Percentiles rank a stretch among this genome's conserved stretches.
phyloP scores from a whole-genome alignment of 768 basidiomycete genomes.

The Pisolithus albus region DNA sequence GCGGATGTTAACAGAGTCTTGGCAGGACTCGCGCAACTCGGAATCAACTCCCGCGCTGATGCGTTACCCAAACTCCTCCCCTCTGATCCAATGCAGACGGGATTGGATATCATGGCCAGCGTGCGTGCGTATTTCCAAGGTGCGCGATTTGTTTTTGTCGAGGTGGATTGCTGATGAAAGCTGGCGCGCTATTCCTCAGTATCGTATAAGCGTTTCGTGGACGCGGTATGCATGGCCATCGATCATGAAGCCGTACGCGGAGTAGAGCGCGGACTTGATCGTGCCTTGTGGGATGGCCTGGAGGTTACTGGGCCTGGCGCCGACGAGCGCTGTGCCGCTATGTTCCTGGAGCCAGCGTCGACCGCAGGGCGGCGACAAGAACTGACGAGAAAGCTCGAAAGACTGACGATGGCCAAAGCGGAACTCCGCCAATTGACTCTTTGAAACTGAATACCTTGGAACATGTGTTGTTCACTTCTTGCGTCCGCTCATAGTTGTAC shows the following conservation, averaged over 20 bases:
- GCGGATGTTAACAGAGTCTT: slow-evolving; percentile 27
- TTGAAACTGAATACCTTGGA: not conserved
- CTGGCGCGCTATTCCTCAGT: slow-evolving; percentile 27
- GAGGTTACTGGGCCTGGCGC: slow-evolving; percentile 46
- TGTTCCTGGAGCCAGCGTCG: slow-evolving; percentile 47
- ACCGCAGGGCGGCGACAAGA: slow-evolving; percentile 43
- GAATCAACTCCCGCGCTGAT: slow-evolving; percentile 29
- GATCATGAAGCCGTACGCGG: slow-evolving; percentile 40
- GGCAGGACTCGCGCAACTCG: slow-evolving; percentile 9
- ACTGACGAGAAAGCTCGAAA: slow-evolving; percentile 42
- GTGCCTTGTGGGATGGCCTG: slow-evolving; percentile 40
- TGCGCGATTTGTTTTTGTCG: slow-evolving; percentile 15
- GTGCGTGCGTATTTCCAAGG: slow-evolving; percentile 75
- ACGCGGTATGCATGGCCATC: slow-evolving; percentile 36
- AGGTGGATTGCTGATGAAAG: not conserved
- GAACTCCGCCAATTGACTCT: slow-evolving; percentile 26
- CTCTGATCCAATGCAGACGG: slow-evolving; percentile 46
- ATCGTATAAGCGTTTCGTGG: slow-evolving; percentile 39
- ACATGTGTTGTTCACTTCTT: too few relatives aligned
- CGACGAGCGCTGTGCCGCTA: slow-evolving; percentile 40
- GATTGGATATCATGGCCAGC: slow-evolving; percentile 61
- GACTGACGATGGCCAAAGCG: slow-evolving; percentile 39
- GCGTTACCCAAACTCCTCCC: slow-evolving; percentile 48
- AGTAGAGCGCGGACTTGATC: slow-evolving; percentile 39
- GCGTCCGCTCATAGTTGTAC: too few relatives aligned